phyloP scores from a whole-genome alignment of 2,329 filamentous ascomycete genomes.

The Alternaria tenuissima region DNA sequence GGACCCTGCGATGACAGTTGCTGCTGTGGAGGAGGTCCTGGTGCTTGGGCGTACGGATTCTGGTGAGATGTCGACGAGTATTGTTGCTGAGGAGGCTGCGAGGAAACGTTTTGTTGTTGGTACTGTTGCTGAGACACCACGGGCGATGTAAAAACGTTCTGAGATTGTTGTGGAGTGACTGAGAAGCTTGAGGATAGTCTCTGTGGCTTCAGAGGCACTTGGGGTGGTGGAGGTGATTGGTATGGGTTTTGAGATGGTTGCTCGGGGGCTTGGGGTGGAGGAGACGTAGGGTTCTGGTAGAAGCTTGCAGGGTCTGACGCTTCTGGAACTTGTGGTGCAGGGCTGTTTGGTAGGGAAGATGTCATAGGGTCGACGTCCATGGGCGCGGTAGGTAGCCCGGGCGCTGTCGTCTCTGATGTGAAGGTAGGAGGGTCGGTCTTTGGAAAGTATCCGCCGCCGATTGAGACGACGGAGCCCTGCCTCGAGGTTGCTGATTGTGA shows the following conservation, averaged over 20 bases:
- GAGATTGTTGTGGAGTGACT: background rate
- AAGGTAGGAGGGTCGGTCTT: slow-evolving; percentile 56
- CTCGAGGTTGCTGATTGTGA: slow-evolving; percentile 56
- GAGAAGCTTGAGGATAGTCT: slow-evolving; percentile 16
- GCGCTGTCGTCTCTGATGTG: slow-evolving; percentile 48
- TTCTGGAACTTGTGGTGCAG: slow-evolving; percentile 34
- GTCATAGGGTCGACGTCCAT: slow-evolving; percentile 40
- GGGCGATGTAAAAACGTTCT: slow-evolving; percentile 4
- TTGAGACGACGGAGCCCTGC: slow-evolving; percentile 55
- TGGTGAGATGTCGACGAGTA: slow-evolving; percentile 23
- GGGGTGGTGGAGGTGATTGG: slow-evolving; percentile 19
- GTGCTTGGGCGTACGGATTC: slow-evolving; percentile 32
- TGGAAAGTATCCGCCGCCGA: slow-evolving; percentile 67
- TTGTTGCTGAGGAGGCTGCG: slow-evolving; percentile 20
- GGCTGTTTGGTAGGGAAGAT: slow-evolving; percentile 29
- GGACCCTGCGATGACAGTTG: slow-evolving; percentile 43
- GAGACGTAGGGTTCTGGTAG: slow-evolving; percentile 50
- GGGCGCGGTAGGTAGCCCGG: slow-evolving; percentile 48
- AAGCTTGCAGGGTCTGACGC: slow-evolving; percentile 40
- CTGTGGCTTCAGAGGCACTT: slow-evolving; percentile 17
- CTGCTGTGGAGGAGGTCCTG: slow-evolving; percentile 21
- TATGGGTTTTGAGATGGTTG: slow-evolving; percentile 35
- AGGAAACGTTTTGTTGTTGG: slow-evolving; percentile 9
- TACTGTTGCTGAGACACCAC: slow-evolving; percentile 1
- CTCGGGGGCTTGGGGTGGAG: slow-evolving; percentile 39